These are phyloP conservation scores for Mercurialis annua DNA, from an alignment of 345 rosid genomes.

Conservation along the genomic window DNA sequence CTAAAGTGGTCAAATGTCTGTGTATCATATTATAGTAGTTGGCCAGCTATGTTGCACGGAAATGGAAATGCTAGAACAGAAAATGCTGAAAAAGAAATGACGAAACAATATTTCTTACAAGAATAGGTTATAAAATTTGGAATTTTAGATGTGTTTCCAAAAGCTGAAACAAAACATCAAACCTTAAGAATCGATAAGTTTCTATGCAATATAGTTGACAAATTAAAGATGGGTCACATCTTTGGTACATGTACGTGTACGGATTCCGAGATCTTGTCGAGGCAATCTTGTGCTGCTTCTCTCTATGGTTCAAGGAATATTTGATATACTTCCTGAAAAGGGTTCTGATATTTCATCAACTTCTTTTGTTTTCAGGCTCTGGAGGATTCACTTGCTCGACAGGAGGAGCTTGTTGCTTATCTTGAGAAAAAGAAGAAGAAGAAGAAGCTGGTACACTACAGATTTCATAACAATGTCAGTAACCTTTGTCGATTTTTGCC, in stretches of 20 bases:
- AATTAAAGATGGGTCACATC: no score
- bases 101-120: background rate
- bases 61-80: no score
- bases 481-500: background rate
- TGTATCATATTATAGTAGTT: background rate
- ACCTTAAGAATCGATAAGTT: no score
- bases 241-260: no score
- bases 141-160: background rate
- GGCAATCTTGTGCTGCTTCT: no score
- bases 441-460: conserved; percentile 48
- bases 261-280: no score
- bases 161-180: background rate
- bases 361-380: conserved; percentile 50
- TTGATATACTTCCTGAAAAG: no score
- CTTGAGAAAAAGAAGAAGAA: conserved; percentile 83
- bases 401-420: conserved; percentile 70
- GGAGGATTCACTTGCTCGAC: conserved; percentile 66
- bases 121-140: background rate
- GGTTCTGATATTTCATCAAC: background rate
- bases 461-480: background rate
- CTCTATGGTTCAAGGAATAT: no score
- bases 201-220: no score
- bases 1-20: background rate
- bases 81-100: background rate
- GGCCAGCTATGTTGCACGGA: no score